Base-by-base conservation (phyloP, 495 filamentous ascomycete species). In the Cryomyces antarcticus region DNA sequence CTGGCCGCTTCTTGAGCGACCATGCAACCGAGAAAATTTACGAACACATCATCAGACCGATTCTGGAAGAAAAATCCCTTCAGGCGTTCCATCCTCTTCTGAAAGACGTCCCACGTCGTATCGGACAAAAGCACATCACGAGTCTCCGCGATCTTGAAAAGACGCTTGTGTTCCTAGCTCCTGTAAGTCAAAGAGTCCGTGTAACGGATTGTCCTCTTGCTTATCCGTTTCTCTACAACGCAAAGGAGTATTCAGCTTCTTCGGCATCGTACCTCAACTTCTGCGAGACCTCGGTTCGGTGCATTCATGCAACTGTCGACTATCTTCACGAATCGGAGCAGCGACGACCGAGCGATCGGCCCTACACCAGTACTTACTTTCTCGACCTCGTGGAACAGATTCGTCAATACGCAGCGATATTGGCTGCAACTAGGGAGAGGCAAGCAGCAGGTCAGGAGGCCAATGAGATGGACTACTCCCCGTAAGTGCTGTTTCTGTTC, bases 311-410 rank as follows among this genome's bases (percentile, higher is more conserved):
- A 29, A 83, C 84, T 9, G 79, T 84, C 55, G 74, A 80, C 52
- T 72, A 74, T 57, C 66, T 93, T 12, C 75, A 71, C 64, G 82
- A 83, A 52, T 72, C 72, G 47, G 88, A 96, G 57, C 76, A 81
- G 55, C 78, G 76, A 37, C 71, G 80, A 48, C 78, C 82, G 36
- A 62, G 73, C 57, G 88, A 96, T 57, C 74, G 76, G 44, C 84
- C 82, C 31, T 96, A 94, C 65, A 84, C 73, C 71, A 80, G 77
- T 68, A 77, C 76, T 47, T 96, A 96, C 65, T 94, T 94, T 53
- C 74, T 93, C 55, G 88, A 96, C 65, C 77, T 93, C 43, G 70
- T 87, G 54, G 80, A 82, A 51, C 84, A 93, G 73, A 61, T 63
- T 43, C 57, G 60, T 35, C 49, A 55, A 42, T 63, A 63, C 60